Evolutionary conservation across 108 stramenopile species (phyloP).

Genomic region (Ochromonas danica): DNA sequence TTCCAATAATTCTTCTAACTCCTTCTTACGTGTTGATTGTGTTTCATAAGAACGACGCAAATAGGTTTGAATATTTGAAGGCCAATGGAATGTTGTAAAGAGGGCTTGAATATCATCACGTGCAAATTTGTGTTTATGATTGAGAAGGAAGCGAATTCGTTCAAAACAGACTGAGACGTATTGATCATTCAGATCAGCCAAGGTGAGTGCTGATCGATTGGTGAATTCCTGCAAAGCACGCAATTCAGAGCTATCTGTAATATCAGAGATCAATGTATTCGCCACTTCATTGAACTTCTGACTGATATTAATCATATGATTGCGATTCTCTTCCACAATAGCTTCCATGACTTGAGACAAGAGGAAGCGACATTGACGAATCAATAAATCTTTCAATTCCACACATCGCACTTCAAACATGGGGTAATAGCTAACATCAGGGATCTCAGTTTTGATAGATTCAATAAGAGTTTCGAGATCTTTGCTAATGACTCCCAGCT

Average conservation of each 20-base stretch:
- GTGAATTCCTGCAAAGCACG: slow-evolving; percentile 54
- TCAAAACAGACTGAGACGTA: slow-evolving; percentile 40
- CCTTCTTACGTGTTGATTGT: slow-evolving; percentile 4
- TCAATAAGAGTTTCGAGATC: slow-evolving; percentile 19
- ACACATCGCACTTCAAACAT: slow-evolving; percentile 49
- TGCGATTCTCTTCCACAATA: slow-evolving; percentile 52
- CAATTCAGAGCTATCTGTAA: slow-evolving; percentile 55
- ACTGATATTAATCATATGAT: slow-evolving; percentile 49
- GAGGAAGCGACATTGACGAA: slow-evolving; percentile 44
- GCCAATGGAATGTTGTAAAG: slow-evolving; percentile 58
- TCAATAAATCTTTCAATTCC: slow-evolving; percentile 50
- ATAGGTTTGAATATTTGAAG: slow-evolving; percentile 48
- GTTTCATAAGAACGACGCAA: slow-evolving; percentile 31
- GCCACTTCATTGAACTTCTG: slow-evolving; percentile 53
- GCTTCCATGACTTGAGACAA: slow-evolving; percentile 43
- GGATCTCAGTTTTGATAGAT: slow-evolving; percentile 1
- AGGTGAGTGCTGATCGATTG: slow-evolving; percentile 31
- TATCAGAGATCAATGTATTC: slow-evolving; percentile 53
- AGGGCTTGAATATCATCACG: slow-evolving; percentile 56
- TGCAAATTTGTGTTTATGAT: slow-evolving; percentile 41
- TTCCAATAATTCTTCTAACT: slow-evolving; percentile 26
- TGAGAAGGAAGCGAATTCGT: slow-evolving; percentile 51
- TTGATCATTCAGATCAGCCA: slow-evolving; percentile 46
- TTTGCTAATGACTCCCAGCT: slow-evolving; percentile 33
- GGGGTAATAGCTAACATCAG: slow-evolving; percentile 50